Percentiles rank a stretch among this genome's conserved stretches.
phyloP scores from a whole-genome alignment of 2,329 filamentous ascomycete species.

The Cladosporium sp. region DNA sequence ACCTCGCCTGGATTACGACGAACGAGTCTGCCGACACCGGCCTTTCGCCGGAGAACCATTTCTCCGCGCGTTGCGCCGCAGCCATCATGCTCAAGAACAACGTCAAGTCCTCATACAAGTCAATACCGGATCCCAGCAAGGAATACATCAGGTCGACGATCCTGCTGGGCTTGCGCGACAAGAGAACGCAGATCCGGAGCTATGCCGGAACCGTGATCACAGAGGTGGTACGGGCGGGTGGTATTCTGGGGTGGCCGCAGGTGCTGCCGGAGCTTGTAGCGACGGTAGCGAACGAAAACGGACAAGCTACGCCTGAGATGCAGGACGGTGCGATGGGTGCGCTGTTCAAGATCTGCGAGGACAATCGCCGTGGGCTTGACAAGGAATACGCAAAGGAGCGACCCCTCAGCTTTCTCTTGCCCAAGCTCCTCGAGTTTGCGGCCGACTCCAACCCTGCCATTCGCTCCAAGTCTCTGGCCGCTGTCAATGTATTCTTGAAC shows the following conservation, averaged over 20 bases:
- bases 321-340: slow-evolving; percentile 95
- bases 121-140: slow-evolving; percentile 69
- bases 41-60: slow-evolving; percentile 59
- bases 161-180: slow-evolving; percentile 75
- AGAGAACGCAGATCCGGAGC: slow-evolving; percentile 75
- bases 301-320: slow-evolving; percentile 61
- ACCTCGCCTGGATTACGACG: slow-evolving; percentile 86
- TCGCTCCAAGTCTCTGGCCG: slow-evolving; percentile 71
- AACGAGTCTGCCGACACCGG: slow-evolving; percentile 50
- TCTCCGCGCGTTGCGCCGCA: slow-evolving; percentile 77
- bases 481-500: slow-evolving; percentile 89
- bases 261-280: slow-evolving; percentile 77
- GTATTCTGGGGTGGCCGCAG: slow-evolving; percentile 86
- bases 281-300: slow-evolving; percentile 64
- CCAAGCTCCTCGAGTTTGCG: slow-evolving; percentile 85
- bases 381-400: slow-evolving; percentile 84
- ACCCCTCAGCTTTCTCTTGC: slow-evolving; percentile 82
- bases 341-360: slow-evolving; percentile 92
- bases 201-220: slow-evolving; percentile 93
- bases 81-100: slow-evolving; percentile 97
- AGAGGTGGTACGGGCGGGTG: slow-evolving; percentile 79
- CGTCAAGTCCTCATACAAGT: slow-evolving; percentile 69
- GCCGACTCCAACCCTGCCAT: slow-evolving; percentile 72
- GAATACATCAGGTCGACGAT: slow-evolving; percentile 75
- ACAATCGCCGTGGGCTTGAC: slow-evolving; percentile 83